Base-by-base conservation (phyloP, 176 grass and related monocot genomes). In the Lolium perenne region DNA sequence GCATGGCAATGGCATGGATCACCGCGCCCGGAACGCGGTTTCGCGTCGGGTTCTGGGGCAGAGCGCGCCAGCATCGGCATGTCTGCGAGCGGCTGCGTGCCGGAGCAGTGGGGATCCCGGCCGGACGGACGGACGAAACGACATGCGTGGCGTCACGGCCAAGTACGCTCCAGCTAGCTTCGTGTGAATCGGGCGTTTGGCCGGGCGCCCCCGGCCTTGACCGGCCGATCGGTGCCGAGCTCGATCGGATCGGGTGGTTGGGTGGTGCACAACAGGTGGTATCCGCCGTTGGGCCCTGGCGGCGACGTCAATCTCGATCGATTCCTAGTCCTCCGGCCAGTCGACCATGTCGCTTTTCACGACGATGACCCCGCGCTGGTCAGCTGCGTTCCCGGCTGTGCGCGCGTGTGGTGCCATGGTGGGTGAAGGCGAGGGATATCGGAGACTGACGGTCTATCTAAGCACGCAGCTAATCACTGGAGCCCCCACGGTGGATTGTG, bases 401-500 rank as follows among this genome's bases (percentile, higher is more conserved):
- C 32, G 32, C 3, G 32, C 32, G 32, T 35, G 32, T 35, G 32
- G 32, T 35, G 32, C 32, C 77, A 5, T 49, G 60, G 45, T 38
- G 49, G 50, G 59, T 17, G 17, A 43, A 43, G 7, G 41, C 7
- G 41, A 35, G 32, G 32, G 32, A 35, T 35, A 35, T 35, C 32
- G 32, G 32, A 35, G 32, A 3, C 13, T 86, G 9, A 29, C 32
- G 32, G 3, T 35, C 32, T 35, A 81, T 51, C 49, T 85, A 76
- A 46, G 62, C 50, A 22, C 38, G 76, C 4, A 55, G 41, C n/a
- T 45, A 54, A 82, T 86, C 78, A 86, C 71, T 62, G 14, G 78
- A 71, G 62, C 71, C 76, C 51, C 61, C 20, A 63, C 54, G 18
- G 60, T 69, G 64, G 72, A 3, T 79, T 87, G 80, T 87, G 84